These are phyloP conservation scores for Irpex sp. DNA, from an alignment of 1,284 basidiomycete species.

Conservation along the genomic window DNA sequence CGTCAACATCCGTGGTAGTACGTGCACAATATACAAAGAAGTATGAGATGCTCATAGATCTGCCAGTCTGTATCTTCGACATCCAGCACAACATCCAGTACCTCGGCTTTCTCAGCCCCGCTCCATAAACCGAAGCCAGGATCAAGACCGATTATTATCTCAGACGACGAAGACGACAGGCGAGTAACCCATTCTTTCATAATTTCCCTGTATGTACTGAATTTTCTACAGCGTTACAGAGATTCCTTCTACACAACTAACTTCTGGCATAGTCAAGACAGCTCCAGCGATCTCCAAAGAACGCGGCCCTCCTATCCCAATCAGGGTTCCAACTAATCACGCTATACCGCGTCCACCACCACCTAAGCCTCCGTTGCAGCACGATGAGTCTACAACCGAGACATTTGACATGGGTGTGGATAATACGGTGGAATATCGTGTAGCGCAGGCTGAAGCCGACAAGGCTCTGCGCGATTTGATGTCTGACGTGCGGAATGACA, in stretches of 20 bases:
- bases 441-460: constrained; percentile 52
- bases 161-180: constrained; percentile 20
- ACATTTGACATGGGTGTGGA: constrained; percentile 30
- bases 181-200: neutral
- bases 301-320: constrained; percentile 12
- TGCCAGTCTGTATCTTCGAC: neutral
- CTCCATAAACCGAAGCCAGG: neutral
- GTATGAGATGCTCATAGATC: neutral
- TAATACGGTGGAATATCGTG: constrained; percentile 33
- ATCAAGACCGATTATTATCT: constrained; percentile 9
- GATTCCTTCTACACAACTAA: neutral
- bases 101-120: neutral
- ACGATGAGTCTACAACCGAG: constrained; percentile 18
- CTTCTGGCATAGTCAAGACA: neutral
- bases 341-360: constrained; percentile 2
- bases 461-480: constrained; percentile 63
- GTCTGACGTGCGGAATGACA: constrained; percentile 35
- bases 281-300: neutral
- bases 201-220: constrained; percentile 4
- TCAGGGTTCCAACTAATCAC: constrained; percentile 8
- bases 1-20: neutral
- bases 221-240: neutral
- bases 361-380: neutral
- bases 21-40: neutral
- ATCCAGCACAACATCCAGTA: neutral